Evolutionary conservation across 2,329 filamentous ascomycete species (phyloP).

Genomic region (Beauveria asiatica): DNA sequence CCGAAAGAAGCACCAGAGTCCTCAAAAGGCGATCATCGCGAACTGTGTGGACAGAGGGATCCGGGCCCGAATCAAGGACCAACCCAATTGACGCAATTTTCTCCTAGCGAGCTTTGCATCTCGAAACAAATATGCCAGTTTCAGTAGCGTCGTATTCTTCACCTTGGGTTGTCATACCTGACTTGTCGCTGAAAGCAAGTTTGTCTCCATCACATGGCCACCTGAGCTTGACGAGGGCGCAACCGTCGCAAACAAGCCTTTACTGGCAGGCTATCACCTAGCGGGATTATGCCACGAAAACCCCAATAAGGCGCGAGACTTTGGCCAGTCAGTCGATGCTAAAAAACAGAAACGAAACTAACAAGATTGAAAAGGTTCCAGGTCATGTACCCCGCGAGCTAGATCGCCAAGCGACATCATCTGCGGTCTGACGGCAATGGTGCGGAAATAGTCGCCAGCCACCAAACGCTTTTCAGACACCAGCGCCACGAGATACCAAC

Average conservation of each 20-base stretch:
- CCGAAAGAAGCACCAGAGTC: too few species aligned
- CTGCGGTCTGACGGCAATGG: not conserved
- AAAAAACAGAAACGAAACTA: not conserved
- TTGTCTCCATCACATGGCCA: not conserved
- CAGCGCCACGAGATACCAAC: not conserved
- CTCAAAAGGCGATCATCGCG: not conserved
- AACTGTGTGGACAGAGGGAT: not conserved
- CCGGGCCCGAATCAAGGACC: not conserved
- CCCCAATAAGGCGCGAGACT: not conserved
- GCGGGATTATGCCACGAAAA: not conserved
- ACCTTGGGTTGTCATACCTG: not conserved
- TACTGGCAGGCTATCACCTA: too few species aligned
- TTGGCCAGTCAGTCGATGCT: not conserved
- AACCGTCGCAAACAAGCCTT: not conserved
- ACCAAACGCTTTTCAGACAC: not conserved
- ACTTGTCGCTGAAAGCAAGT: not conserved
- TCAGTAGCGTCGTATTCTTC: not conserved
- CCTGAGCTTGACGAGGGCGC: not conserved
- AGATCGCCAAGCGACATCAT: not conserved
- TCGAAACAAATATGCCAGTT: not conserved
- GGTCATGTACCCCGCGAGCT: not conserved
- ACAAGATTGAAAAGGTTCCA: not conserved
- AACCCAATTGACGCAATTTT: not conserved
- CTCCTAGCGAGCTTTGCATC: not conserved
- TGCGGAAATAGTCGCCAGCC: not conserved